Percentiles rank a stretch among this genome's conserved stretches.
Conservation (phyloP, 2,329 filamentous ascomycete genomes). For the Dactylonectria estremocensis region DNA sequence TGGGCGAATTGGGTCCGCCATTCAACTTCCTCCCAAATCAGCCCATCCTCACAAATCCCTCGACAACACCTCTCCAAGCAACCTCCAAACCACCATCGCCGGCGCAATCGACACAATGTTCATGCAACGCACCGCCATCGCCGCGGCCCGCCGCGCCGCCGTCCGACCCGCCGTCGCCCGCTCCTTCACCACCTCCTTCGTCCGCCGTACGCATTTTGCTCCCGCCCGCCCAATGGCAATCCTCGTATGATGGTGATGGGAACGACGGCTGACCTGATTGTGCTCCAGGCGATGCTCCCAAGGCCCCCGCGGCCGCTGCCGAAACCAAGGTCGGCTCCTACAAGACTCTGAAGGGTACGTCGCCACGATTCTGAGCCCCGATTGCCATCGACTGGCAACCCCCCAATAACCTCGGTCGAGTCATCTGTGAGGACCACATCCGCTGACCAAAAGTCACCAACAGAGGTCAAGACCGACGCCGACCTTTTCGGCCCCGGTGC, state of each 20-base stretch:
- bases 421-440: constrained; percentile 33
- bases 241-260: constrained; percentile 54
- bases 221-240: constrained; percentile 43
- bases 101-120: constrained; percentile 64
- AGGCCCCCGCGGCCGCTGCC: constrained; percentile 57
- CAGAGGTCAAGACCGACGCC: constrained; percentile 86
- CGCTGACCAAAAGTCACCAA: constrained; percentile 42
- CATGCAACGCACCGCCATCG: constrained; percentile 74
- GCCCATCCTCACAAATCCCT: constrained; percentile 65
- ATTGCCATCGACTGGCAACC: constrained; percentile 31
- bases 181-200: constrained; percentile 72
- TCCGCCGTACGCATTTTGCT: constrained; percentile 68
- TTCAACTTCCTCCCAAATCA: constrained; percentile 60
- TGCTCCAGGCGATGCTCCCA: constrained; percentile 56
- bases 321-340: constrained; percentile 64
- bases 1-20: constrained; percentile 48
- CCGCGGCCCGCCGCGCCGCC: constrained; percentile 72
- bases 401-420: constrained; percentile 45
- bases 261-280: constrained; percentile 40
- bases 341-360: constrained; percentile 65
- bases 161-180: constrained; percentile 69
- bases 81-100: constrained; percentile 39
- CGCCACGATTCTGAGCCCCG: constrained; percentile 33
- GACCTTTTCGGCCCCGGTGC: constrained; percentile 92
- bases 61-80: constrained; percentile 53